Evolutionary conservation across 805 yeast genomes (phyloP).

Genomic region (Ogataea siamensis): DNA sequence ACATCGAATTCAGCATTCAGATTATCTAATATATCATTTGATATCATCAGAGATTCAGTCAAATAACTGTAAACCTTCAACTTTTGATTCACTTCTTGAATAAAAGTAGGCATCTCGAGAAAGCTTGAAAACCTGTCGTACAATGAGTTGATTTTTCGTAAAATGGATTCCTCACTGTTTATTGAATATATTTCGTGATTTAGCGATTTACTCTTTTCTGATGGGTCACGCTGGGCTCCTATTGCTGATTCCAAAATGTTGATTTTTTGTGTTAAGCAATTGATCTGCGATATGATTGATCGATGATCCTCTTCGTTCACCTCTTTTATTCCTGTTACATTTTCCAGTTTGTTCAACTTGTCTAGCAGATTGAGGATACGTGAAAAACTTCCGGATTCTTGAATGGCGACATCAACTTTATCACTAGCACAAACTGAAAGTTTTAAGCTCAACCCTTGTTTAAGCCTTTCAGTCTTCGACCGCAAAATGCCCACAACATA

Average conservation of each 20-base stretch:
- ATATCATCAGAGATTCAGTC: not conserved
- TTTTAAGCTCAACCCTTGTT: too few species aligned
- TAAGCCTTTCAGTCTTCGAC: too few species aligned
- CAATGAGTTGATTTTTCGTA: not conserved
- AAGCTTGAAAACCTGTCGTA: not conserved
- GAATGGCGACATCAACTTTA: too few species aligned
- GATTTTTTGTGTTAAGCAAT: not conserved
- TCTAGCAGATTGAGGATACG: not conserved
- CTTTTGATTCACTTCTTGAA: not conserved
- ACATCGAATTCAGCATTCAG: slow-evolving; percentile 18
- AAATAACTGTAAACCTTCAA: not conserved
- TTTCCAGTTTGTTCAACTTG: slow-evolving; percentile 1
- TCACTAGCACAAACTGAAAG: too few species aligned
- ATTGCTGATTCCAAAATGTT: not conserved
- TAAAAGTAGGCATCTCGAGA: too few species aligned
- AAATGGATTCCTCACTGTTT: not conserved
- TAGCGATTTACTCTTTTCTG: too few species aligned
- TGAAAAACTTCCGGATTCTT: not conserved
- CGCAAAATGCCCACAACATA: too few species aligned
- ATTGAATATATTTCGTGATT: not conserved
- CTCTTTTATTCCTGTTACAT: not conserved
- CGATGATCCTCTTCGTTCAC: not conserved
- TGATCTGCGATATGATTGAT: not conserved
- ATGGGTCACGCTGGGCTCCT: too few species aligned
- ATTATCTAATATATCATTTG: slow-evolving; percentile 15